These are phyloP conservation scores for Kluyveromyces marxianus DNA, from an alignment of 1,139 yeast species.

Conservation along the genomic window DNA sequence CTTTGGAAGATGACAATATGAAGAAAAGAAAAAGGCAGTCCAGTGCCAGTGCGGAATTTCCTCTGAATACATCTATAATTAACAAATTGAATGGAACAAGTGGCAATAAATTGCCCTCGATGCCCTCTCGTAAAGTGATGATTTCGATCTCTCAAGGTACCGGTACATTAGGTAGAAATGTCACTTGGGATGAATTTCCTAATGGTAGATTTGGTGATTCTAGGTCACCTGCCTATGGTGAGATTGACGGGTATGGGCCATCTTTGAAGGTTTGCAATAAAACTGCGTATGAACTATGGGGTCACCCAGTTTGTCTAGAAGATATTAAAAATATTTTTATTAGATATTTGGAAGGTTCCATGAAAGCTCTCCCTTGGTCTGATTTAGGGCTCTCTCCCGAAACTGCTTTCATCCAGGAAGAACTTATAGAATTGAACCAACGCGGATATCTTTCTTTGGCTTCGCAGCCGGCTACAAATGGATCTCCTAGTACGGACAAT, in stretches of 20 bases:
- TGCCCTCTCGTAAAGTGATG: conserved; percentile 45
- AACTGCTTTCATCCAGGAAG: conserved; percentile 88
- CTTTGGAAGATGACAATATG: conserved; percentile 16
- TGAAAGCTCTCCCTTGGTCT: conserved; percentile 85
- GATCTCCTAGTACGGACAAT: conserved; percentile 67
- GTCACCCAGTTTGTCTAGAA: conserved; percentile 54
- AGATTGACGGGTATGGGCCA: conserved; percentile 95
- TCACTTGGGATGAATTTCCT: conserved; percentile 98
- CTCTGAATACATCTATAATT: conserved; percentile 16
- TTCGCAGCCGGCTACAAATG: conserved; percentile 90
- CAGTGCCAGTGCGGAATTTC: conserved; percentile 21
- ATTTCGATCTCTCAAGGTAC: conserved; percentile 78
- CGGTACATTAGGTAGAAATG: conserved; percentile 82
- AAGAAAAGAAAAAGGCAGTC: conserved; percentile 29
- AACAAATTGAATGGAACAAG: conserved; percentile 6
- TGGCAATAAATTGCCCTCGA: conserved; percentile 4
- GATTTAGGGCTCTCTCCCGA: conserved; percentile 81
- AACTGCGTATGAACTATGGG: conserved; percentile 75
- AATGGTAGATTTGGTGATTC: conserved; percentile 98
- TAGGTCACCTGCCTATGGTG: conserved; percentile 95
- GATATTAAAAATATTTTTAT: conserved; percentile 68
- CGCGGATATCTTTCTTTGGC: conserved; percentile 81
- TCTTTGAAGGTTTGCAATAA: conserved; percentile 69
- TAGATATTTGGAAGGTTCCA: conserved; percentile 65
- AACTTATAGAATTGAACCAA: conserved; percentile 67